Evolutionary conservation across 805 yeast species (phyloP).

Genomic region (Candida maltosa): DNA sequence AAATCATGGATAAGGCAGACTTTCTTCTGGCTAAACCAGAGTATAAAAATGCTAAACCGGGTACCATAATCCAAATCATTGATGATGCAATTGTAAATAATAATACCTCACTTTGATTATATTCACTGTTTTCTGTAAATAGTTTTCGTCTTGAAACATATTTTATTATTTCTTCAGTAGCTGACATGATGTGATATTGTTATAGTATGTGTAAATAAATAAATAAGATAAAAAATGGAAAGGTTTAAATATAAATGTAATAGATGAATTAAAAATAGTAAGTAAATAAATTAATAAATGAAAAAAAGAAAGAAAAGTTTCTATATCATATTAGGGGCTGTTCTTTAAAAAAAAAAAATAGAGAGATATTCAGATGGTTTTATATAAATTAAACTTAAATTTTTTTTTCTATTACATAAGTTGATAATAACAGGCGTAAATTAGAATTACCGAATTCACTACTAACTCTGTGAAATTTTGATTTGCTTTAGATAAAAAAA

Average conservation of each 20-base stretch:
- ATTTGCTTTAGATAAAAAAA: too few relatives aligned
- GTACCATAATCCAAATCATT: constrained; percentile 86
- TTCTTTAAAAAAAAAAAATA: too few relatives aligned
- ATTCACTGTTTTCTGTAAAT: constrained; percentile 32
- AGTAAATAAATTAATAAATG: too few relatives aligned
- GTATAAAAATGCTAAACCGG: constrained; percentile 89
- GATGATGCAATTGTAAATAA: constrained; percentile 60
- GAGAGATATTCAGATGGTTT: too few relatives aligned
- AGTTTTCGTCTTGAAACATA: constrained; percentile 26
- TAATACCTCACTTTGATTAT: constrained; percentile 24
- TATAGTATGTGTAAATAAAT: background rate
- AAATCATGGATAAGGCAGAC: constrained; percentile 82
- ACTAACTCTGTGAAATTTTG: too few relatives aligned
- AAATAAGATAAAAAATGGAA: background rate
- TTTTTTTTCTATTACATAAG: too few relatives aligned
- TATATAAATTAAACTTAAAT: too few relatives aligned
- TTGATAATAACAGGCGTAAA: too few relatives aligned
- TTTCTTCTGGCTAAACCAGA: constrained; percentile 89
- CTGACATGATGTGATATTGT: background rate
- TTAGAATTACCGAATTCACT: too few relatives aligned
- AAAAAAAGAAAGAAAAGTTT: too few relatives aligned
- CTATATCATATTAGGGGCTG: too few relatives aligned
- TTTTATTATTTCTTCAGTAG: constrained; percentile 8
- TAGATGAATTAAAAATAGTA: too few relatives aligned
- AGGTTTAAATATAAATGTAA: background rate